Base-by-base conservation (phyloP, 495 filamentous ascomycete genomes). In the Penicillium samsonianum region DNA sequence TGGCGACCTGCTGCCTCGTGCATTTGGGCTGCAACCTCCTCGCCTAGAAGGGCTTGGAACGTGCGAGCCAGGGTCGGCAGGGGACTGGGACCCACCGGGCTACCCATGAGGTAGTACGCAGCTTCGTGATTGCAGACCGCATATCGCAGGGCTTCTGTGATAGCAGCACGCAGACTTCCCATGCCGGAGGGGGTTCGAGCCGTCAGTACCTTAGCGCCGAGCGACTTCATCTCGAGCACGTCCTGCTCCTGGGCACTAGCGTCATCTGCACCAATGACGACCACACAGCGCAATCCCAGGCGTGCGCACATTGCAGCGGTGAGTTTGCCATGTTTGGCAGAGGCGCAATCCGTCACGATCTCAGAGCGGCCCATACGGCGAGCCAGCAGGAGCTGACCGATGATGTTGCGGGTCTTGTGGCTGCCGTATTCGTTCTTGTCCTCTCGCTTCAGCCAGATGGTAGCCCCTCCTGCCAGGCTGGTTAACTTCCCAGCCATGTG, bases 371-470 rank as follows among this genome's bases (percentile, higher is more conserved):
- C 68, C 58, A 73, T 67, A 1, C 67, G 63, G 11, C 63, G 61
- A 14, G 68, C 70, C 4, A 73, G 53, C n/a, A 73, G 59, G 23
- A 71, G 59, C 57, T 73, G 70, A 23, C 70, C 70, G 52, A 68
- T 59, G 50, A 73, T 70, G 41, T 65, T 73, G 56, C 67, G 65
- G 25, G 67, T 40, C 30, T 70, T 67, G 50, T 71, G 67, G 51
- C 59, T 71, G 41, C 67, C 68, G 25, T 67, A 70, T 16, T 64
- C 67, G 26, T 62, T 68, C 26, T 60, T 58, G 41, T 73, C 68
- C 41, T 73, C 68, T 14, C 70, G 61, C 52, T 73, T 73, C 6
- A 73, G 62, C 68, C 70, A 73, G 44, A 73, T 73, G 6, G 60
- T 68, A 16, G 70, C 70, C 11, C 68, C 70, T 2, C 59, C 63